These are phyloP conservation scores for Trichoderma sp. DNA, from an alignment of 2,329 filamentous ascomycete species.

Conservation along the genomic window DNA sequence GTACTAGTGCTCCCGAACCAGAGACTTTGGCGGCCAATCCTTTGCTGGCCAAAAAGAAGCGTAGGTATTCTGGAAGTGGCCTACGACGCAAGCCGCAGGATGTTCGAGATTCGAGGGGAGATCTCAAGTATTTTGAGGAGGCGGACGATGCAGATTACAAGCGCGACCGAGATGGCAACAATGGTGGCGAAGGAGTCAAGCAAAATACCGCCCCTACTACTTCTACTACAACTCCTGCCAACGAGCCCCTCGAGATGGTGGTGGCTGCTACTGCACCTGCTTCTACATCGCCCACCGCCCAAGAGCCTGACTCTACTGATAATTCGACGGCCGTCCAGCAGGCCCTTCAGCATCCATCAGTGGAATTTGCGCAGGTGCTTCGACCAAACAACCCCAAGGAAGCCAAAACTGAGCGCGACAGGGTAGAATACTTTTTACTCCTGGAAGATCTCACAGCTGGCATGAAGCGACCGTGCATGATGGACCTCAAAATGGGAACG, in stretches of 20 bases:
- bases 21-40: conserved; percentile 50
- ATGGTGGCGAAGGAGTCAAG: background rate
- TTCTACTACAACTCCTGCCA: background rate
- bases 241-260: background rate
- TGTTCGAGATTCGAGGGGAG: conserved; percentile 67
- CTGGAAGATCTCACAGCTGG: conserved; percentile 93
- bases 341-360: conserved; percentile 38
- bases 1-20: conserved; percentile 63
- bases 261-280: background rate
- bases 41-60: conserved; percentile 49
- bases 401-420: conserved; percentile 62
- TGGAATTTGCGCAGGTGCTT: conserved; percentile 44
- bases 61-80: conserved; percentile 85
- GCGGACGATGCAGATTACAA: conserved; percentile 81
- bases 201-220: background rate
- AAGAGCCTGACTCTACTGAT: conserved; percentile 37
- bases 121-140: conserved; percentile 87
- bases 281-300: background rate
- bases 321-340: conserved; percentile 31
- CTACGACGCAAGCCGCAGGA: conserved; percentile 71
- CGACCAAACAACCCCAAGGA: conserved; percentile 75
- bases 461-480: conserved; percentile 94
- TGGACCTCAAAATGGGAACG: conserved; percentile 98
- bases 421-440: conserved; percentile 89
- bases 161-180: conserved; percentile 40